These are phyloP conservation scores for Talaromyces adpressus DNA, from an alignment of 495 filamentous ascomycete species.

Conservation along the genomic window DNA sequence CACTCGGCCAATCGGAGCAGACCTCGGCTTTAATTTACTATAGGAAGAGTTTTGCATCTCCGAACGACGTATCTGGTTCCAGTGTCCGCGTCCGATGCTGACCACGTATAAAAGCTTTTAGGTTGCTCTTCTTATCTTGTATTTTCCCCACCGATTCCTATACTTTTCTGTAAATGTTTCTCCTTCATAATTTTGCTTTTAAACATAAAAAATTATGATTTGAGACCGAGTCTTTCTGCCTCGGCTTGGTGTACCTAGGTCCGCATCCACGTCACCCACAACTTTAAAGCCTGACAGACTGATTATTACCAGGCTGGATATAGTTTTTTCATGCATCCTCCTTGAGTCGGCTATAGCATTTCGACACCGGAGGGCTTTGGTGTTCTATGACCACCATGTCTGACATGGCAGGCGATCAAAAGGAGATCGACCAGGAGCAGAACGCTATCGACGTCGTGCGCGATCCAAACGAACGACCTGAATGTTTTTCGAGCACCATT, in stretches of 20 bases:
- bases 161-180: neutral
- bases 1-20: neutral
- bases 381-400: neutral
- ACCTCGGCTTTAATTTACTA: neutral
- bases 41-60: no score
- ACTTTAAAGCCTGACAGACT: neutral
- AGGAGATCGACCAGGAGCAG: neutral
- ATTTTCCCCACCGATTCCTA: neutral
- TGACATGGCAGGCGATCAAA: neutral
- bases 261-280: neutral
- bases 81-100: neutral
- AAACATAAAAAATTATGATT: neutral
- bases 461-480: constrained; percentile 31
- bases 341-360: neutral
- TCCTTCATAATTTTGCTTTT: neutral
- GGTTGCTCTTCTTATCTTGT: neutral
- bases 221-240: neutral
- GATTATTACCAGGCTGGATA: neutral
- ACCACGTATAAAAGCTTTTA: neutral
- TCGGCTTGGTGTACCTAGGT: neutral
- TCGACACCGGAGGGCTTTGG: neutral
- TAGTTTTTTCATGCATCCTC: neutral
- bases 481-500: constrained; percentile 53
- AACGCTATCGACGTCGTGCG: neutral
- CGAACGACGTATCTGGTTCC: neutral